Base-by-base conservation (phyloP, 2,329 filamentous ascomycete species). In the Nigrospora oryzae region DNA sequence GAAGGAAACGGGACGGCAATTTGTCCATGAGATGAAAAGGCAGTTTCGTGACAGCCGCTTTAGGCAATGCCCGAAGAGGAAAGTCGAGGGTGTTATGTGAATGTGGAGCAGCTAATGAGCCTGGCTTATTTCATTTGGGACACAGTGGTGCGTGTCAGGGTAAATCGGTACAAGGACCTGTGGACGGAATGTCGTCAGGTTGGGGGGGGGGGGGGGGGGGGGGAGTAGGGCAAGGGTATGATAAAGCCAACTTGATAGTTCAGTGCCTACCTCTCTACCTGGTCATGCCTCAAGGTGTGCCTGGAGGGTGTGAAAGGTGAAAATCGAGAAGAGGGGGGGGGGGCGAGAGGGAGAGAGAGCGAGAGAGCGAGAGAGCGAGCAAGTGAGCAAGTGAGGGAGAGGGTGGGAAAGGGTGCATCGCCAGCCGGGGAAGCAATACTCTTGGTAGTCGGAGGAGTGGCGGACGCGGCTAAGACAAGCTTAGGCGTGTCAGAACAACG, bases 141-240 rank as follows among this genome's bases (percentile, higher is more conserved):
- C 6, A 11, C 61, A 62, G 56, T 59, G 61, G 64, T 61, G 63
- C 66, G 66, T 68, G 66, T 68, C 66, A 68, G 64, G 65, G 62
- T 60, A 65, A 63, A 66, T 63, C 63, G 61, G 56, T 56, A 59
- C 60, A 60, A 62, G 64, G 63, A 56, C 58, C 42, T 53, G 54
- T 55, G 57, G 54, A 47, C 54, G 51, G 55, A 56, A 51, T 52
- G 49, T 51, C 43, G 40, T 46, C 49, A 58, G 46, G 57, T 52
- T 49, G 51, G 52, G 45, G 46, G 46, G 46, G 14, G 34, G 30
- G n/a, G n/a, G n/a, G 49, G 51, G 52, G 45, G 46, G 46, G 46
- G 14, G 34, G 30, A n/a, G 23, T 41, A 41, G 31, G 39, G 39
- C 19, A 34, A 41, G 39, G 39, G 38, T 34, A 40, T 6, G 38